Base-by-base conservation (phyloP, 2,329 filamentous ascomycete species). In the Colletotrichum cereale region DNA sequence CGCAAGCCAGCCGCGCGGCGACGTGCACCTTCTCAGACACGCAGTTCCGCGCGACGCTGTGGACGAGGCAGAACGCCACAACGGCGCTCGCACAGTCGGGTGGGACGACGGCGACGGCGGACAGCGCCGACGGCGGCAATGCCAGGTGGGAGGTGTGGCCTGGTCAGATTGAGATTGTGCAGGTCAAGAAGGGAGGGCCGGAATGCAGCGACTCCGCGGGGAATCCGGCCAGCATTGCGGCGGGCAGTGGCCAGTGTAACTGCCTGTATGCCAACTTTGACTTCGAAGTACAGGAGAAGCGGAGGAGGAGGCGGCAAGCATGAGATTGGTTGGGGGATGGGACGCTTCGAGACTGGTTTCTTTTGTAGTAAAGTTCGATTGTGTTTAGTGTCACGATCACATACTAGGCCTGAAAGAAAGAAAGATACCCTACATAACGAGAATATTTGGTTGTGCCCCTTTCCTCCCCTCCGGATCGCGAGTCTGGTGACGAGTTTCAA, bases 11-110 rank as follows among this genome's bases (percentile, higher is more conserved):
- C 72, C 79, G 81, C 18, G 83, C 83, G 2, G 83, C 87, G 1
- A 85, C 83, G 52, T 93, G 91, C 80, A 87, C 83, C 71, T 93
- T 87, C 80, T 85, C 86, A 66, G 79, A 82, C 38, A 91, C 89
- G 0, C 82, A 80, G 1, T 84, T 92, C 73, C 80, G 85, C 34
- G 90, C 85, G 0, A 87, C 84, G 4, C 79, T 93, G 2, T 93
- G 91, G 82, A 91, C 89, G n/a, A 78, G 82, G 1, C 78, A 81
- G 3, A 76, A 79, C 3, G 76, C 75, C 1, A 56, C 11, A 21
- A 14, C 36, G 52, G 14, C n/a, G 26, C 44, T 55, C 12, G 56
- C 11, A n/a, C 47, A 21, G 31, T 44, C 77, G 2, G 34, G 80
- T 52, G 52, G 24, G 18, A 50, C 56, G 14, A 67, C 67, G 1